These are phyloP conservation scores for Papiliotrema fonsecae DNA, from an alignment of 1,284 basidiomycete genomes.

Conservation along the genomic window DNA sequence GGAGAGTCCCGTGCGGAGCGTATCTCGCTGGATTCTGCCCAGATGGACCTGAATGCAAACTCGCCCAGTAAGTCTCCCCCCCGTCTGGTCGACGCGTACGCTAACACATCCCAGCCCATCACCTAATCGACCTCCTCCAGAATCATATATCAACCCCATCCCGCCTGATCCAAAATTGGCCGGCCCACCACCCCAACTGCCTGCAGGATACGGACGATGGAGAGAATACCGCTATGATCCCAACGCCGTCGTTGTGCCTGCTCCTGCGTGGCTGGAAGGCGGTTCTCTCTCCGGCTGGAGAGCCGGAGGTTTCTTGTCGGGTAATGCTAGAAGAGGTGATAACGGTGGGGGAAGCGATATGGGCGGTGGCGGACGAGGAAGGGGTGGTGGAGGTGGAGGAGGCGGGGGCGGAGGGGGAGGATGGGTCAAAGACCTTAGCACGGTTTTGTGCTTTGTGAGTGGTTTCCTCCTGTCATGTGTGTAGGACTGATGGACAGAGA, in stretches of 20 bases:
- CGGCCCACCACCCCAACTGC: constrained; percentile 71
- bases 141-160: constrained; percentile 72
- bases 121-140: constrained; percentile 56
- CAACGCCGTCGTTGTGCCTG: constrained; percentile 43
- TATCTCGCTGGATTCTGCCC: constrained; percentile 96
- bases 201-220: constrained; percentile 64
- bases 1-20: constrained; percentile 81
- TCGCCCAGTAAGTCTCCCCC: constrained; percentile 72
- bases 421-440: constrained; percentile 57
- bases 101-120: constrained; percentile 22
- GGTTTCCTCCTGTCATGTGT: constrained; percentile 12
- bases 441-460: constrained; percentile 87
- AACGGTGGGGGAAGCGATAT: not conserved
- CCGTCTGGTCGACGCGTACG: constrained; percentile 1
- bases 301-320: constrained; percentile 5
- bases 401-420: constrained; percentile 23
- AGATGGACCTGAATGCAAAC: constrained; percentile 80
- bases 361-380: not conserved
- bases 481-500: constrained; percentile 13
- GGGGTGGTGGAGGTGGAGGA: not conserved
- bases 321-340: constrained; percentile 2
- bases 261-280: constrained; percentile 39
- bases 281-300: constrained; percentile 4
- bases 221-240: constrained; percentile 77
- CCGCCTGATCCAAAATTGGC: constrained; percentile 70